Conservation (phyloP, 768 basidiomycete species). For the Coprinopsis sp. region DNA sequence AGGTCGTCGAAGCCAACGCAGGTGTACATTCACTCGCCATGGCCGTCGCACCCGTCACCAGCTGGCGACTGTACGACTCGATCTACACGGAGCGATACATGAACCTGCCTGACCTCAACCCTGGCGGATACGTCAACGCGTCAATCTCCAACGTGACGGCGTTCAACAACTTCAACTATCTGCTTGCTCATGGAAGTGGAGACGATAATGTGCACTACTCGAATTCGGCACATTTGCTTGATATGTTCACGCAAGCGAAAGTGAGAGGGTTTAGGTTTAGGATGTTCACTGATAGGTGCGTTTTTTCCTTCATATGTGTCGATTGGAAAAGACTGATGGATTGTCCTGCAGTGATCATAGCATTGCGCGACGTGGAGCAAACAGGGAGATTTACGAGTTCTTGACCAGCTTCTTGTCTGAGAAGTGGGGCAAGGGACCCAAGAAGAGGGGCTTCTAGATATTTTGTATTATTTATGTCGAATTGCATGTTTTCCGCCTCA, state of each 20-base stretch:
- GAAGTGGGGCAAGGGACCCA: slow-evolving; percentile 87
- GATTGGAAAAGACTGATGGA: slow-evolving; percentile 1
- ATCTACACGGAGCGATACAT: slow-evolving; percentile 99
- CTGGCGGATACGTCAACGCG: slow-evolving; percentile 83
- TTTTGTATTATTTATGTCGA: slow-evolving; percentile 20
- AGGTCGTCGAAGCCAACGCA: slow-evolving; percentile 86
- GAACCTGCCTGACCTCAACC: slow-evolving; percentile 75
- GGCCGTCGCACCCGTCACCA: slow-evolving; percentile 89
- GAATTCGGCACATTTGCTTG: slow-evolving; percentile 86
- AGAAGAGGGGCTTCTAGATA: slow-evolving; percentile 42
- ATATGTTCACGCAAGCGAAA: slow-evolving; percentile 81
- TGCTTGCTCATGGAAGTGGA: slow-evolving; percentile 89
- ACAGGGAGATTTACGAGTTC: slow-evolving; percentile 82
- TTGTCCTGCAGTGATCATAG: slow-evolving; percentile 63
- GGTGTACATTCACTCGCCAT: slow-evolving; percentile 89
- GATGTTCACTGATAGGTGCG: slow-evolving; percentile 95
- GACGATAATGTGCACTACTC: slow-evolving; percentile 97
- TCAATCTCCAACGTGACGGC: slow-evolving; percentile 86
- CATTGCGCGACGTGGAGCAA: slow-evolving; percentile 69
- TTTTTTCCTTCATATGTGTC: slow-evolving; percentile 13
- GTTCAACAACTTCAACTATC: slow-evolving; percentile 74
- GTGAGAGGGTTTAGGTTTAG: slow-evolving; percentile 80
- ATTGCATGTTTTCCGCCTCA: too few species aligned
- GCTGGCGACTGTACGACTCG: slow-evolving; percentile 85
- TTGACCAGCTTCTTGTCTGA: slow-evolving; percentile 81